Percentiles rank a stretch among this genome's conserved stretches.
These are phyloP conservation scores for Monosporozyma servazzii DNA, from an alignment of 805 yeast species.

Conservation along the genomic window DNA sequence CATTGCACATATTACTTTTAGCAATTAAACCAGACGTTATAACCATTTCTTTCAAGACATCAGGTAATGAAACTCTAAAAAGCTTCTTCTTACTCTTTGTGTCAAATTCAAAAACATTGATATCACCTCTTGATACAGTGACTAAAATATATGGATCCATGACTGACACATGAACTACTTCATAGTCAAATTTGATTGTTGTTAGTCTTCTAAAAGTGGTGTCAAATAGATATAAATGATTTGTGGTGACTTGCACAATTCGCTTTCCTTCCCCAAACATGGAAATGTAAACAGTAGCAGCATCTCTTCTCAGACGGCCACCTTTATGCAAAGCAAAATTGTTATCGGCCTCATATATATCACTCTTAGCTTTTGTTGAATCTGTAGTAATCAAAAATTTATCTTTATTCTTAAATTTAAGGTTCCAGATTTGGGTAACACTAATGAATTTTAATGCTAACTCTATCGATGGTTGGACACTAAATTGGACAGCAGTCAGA, in stretches of 20 bases:
- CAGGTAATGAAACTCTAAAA: conserved; percentile 31
- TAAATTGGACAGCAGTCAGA: conserved; percentile 54
- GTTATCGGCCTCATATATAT: conserved; percentile 54
- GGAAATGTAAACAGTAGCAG: conserved; percentile 58
- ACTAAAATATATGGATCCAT: conserved; percentile 55
- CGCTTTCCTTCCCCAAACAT: conserved; percentile 45
- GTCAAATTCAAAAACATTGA: conserved; percentile 44
- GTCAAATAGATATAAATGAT: conserved; percentile 54
- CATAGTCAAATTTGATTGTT: conserved; percentile 46
- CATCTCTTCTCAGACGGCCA: conserved; percentile 53
- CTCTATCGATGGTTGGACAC: conserved; percentile 57
- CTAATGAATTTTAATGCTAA: conserved; percentile 65
- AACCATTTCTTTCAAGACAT: conserved; percentile 37
- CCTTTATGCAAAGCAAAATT: conserved; percentile 53
- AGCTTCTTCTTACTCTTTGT: conserved; percentile 29
- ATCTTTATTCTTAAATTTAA: conserved; percentile 37
- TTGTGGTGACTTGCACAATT: conserved; percentile 67
- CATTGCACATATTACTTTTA: conserved; percentile 39
- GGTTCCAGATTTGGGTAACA: conserved; percentile 68
- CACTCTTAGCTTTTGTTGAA: conserved; percentile 51
- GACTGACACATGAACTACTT: conserved; percentile 54
- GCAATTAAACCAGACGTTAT: conserved; percentile 63
- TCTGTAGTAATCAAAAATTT: conserved; percentile 66
- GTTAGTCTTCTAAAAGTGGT: conserved; percentile 46
- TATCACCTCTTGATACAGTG: conserved; percentile 63